phyloP scores from a whole-genome alignment of 495 filamentous ascomycete species.

The Hyphodiscus hymeniophilus region DNA sequence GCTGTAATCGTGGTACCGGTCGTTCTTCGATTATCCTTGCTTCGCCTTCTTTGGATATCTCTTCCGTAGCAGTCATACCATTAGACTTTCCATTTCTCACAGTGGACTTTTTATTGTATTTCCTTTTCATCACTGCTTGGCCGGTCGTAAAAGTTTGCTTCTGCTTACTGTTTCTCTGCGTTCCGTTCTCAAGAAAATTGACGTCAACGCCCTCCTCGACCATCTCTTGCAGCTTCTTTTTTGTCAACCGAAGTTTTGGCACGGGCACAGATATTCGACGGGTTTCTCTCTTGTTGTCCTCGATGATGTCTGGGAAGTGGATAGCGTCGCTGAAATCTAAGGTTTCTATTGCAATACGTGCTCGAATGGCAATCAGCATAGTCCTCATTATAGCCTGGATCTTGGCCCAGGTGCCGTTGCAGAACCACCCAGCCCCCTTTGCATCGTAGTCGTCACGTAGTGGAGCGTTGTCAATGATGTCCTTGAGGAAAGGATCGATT shows the following conservation, averaged over 20 bases:
- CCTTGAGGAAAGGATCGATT: constrained; percentile 59
- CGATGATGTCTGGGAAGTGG: constrained; percentile 36
- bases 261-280: constrained; percentile 22
- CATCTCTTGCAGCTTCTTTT: constrained; percentile 10
- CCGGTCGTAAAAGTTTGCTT: too few relatives aligned
- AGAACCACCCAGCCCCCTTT: constrained; percentile 71
- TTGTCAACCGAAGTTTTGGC: constrained; percentile 25
- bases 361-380: constrained; percentile 55
- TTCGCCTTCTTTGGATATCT: neutral
- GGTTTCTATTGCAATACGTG: constrained; percentile 38
- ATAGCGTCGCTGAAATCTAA: constrained; percentile 39
- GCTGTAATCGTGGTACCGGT: neutral
- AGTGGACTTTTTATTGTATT: neutral
- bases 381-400: constrained; percentile 76
- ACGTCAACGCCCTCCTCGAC: neutral
- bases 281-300: constrained; percentile 13
- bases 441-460: constrained; percentile 44
- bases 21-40: too few relatives aligned
- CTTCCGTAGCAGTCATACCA: neutral
- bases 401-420: constrained; percentile 68
- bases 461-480: constrained; percentile 40
- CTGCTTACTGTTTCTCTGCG: neutral
- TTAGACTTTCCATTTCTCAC: neutral
- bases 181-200: neutral
- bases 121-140: neutral